These are phyloP conservation scores for Fragosphaeria purpurea DNA, from an alignment of 2,329 filamentous ascomycete species.

Conservation along the genomic window DNA sequence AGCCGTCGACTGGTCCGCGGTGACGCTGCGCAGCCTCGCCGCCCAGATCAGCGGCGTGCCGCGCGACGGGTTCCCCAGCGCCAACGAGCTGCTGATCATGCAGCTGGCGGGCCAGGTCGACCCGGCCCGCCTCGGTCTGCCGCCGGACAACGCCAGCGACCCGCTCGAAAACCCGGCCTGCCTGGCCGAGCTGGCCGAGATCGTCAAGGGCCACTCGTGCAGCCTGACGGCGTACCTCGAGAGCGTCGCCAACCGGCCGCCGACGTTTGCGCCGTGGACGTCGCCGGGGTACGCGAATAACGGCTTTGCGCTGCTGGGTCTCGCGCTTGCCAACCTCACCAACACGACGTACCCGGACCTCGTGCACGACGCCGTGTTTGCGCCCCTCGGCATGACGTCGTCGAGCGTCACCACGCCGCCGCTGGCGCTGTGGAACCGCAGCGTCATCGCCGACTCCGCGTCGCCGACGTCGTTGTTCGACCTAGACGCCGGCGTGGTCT, in stretches of 20 bases:
- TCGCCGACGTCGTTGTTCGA: constrained; percentile 1
- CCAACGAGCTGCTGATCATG: constrained; percentile 1
- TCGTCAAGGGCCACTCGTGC: not conserved
- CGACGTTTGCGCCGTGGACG: constrained; percentile 32
- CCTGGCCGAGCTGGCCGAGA: not conserved
- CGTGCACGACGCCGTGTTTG: constrained; percentile 29
- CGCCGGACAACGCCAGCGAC: not conserved
- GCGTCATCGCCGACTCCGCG: constrained; percentile 1
- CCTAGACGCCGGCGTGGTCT: not conserved
- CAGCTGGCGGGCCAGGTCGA: not conserved
- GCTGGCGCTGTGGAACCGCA: not conserved
- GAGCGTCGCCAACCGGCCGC: constrained; percentile 17
- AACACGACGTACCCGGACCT: constrained; percentile 29
- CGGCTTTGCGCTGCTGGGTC: constrained; percentile 33
- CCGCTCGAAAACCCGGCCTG: constrained; percentile 6
- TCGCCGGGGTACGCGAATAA: constrained; percentile 40
- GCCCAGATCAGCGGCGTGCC: constrained; percentile 17
- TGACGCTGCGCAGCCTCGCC: constrained; percentile 17
- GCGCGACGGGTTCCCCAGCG: constrained; percentile 11
- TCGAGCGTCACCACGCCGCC: not conserved
- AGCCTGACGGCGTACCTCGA: not conserved
- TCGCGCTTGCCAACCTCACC: constrained; percentile 34
- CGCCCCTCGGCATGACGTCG: constrained; percentile 29
- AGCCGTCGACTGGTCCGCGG: constrained; percentile 19
- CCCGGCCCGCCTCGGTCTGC: constrained; percentile 5